Evolutionary conservation across 2,329 filamentous ascomycete genomes (phyloP).

Genomic region (Cercospora sp.): DNA sequence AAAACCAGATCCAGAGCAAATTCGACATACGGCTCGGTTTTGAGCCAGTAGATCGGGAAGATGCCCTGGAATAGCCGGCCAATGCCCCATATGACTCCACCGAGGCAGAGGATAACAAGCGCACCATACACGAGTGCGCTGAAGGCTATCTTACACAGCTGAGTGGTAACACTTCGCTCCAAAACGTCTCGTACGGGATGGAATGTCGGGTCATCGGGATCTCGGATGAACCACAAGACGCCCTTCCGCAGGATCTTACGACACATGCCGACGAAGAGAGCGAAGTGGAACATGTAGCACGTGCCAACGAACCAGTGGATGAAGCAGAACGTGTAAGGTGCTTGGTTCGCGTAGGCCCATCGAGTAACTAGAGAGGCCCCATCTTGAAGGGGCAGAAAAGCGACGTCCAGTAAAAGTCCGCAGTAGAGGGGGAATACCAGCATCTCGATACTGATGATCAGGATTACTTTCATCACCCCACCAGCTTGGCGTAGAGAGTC

Average conservation of each 20-base stretch:
- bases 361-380: slow-evolving; percentile 75
- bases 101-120: slow-evolving; percentile 86
- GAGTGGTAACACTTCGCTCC: slow-evolving; percentile 86
- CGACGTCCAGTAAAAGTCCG: slow-evolving; percentile 83
- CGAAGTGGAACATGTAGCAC: slow-evolving; percentile 99
- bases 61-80: slow-evolving; percentile 67
- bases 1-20: slow-evolving; percentile 93
- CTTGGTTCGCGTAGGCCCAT: slow-evolving; percentile 72
- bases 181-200: slow-evolving; percentile 96
- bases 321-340: slow-evolving; percentile 87
- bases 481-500: slow-evolving; percentile 89
- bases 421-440: slow-evolving; percentile 95
- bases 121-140: slow-evolving; percentile 94
- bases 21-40: slow-evolving; percentile 86
- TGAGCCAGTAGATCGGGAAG: slow-evolving; percentile 89
- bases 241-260: slow-evolving; percentile 95
- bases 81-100: slow-evolving; percentile 94
- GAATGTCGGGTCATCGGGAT: slow-evolving; percentile 97
- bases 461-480: slow-evolving; percentile 93
- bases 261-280: slow-evolving; percentile 97
- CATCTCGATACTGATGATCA: slow-evolving; percentile 99
- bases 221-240: slow-evolving; percentile 95
- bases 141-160: slow-evolving; percentile 93
- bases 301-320: slow-evolving; percentile 99
- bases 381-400: slow-evolving; percentile 85